Base-by-base conservation (phyloP, 192 early-diverging fungal genomes). In the Dimargaris verticillata region DNA sequence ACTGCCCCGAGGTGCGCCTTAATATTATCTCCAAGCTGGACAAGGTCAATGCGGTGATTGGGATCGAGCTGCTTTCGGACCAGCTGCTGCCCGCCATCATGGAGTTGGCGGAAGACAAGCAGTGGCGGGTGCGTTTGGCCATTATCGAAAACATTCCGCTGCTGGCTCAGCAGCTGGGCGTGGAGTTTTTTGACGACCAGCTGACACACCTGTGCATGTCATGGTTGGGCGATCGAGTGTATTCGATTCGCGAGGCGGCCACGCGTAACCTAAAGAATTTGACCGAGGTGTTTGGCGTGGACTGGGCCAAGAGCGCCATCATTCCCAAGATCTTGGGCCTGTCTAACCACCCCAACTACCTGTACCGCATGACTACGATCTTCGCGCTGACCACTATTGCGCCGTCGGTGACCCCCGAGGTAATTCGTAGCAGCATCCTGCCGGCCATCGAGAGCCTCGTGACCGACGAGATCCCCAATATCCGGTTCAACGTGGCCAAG, bases 61-160 rank as follows among this genome's bases (percentile, higher is more conserved):
- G 96, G 51, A 95, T 99, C 63, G 93, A 99, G 62, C 83, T 92
- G 28, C 77, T 99, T 42, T 97, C 96, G 44, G 94, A 97, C 66
- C 92, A 89, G 24, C 78, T 99, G 49, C 74, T 99, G 60, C 96
- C 96, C 10, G 96, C 96, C 14, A 95, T 99, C 68, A 87, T 99
- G 41, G 96, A 97, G 72, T 79, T 99, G 42, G 93, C 95, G 33
- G 94, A 99, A 75, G 96, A 99, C 73, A 97, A 97, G 78, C 96
- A 99, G 70, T 99, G 96, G 96, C 87, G 96, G 53, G 93, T 97
- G 61, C 89, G 96, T 24, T 74, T 95, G 72, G 96, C 96, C 7
- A 97, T 99, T 63, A 97, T 99, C 70, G 94, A 99, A 66, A 94
- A 99, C 66, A 93, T 99, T 68, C 96, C 96, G 22, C 78, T 97